Base-by-base conservation (phyloP, 2,329 filamentous ascomycete species). In the Stromatinia cepivora region DNA sequence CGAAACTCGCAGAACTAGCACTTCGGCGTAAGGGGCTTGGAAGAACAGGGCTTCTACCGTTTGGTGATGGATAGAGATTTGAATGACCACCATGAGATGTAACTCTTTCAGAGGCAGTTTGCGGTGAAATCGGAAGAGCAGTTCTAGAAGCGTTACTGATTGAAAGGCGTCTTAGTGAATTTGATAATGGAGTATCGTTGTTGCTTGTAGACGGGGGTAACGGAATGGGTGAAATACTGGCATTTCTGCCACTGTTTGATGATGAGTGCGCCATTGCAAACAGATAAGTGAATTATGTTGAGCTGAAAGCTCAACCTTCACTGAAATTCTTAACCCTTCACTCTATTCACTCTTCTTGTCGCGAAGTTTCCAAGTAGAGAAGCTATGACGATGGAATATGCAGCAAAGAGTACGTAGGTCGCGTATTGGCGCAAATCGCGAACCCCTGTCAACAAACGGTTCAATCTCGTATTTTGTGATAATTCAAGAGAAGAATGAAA, bases 131-230 rank as follows among this genome's bases (percentile, higher is more conserved):
- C 15, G 73, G 71, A 28, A 70, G 59, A 39, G 73, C 52, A 17
- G 71, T 69, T 34, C 72, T 66, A 58, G 72, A 73, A 52, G 70
- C 69, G 59, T 72, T 63, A 61, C 50, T 71, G 52, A 76, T 71
- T 13, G 76, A 76, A 62, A 85, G 81, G 67, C 82, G 81, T 70
- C 80, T 79, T 66, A 85, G 78, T 36, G 83, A 82, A 69, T 75
- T 70, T 58, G 73, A 66, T 69, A 75, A 58, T 31, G 69, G 50
- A 53, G 69, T 54, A 31, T 72, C 56, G 57, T 69, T 70, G 54
- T 72, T 76, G 66, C 65, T 73, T 74, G 66, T 71, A 71, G 72
- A 69, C 45, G 72, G 69, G 11, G 71, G 67, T 36, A 66, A 69
- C 36, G 70, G 69, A 28, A 64, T 62, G 48, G 63, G 50, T 13